These are phyloP conservation scores for Solanum arcanum DNA, from an alignment of 257 asterid genomes.

Conservation along the genomic window DNA sequence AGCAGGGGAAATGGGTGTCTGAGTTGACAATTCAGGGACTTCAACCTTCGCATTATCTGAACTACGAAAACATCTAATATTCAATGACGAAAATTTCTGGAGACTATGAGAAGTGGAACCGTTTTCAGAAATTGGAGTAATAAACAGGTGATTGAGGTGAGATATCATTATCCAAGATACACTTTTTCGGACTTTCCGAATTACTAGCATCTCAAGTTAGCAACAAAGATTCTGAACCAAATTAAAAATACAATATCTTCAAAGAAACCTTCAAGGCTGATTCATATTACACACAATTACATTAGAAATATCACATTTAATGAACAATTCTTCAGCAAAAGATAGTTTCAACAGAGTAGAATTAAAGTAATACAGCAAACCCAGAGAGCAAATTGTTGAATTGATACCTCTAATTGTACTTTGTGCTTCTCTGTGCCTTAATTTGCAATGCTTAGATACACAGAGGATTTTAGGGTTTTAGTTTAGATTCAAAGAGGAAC, in stretches of 20 bases:
- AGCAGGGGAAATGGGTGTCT: not conserved
- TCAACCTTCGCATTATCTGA: slow-evolving; percentile 2
- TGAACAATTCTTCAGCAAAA: not conserved
- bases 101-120: slow-evolving; percentile 5
- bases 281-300: not conserved
- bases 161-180: slow-evolving; percentile 20
- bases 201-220: slow-evolving; percentile 14
- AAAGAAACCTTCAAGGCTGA: not conserved
- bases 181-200: slow-evolving; percentile 12
- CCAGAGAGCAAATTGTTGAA: not conserved
- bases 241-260: not conserved
- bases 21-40: slow-evolving; percentile 16
- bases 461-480: not conserved
- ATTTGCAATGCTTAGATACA: not conserved
- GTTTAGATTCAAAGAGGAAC: not conserved
- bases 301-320: not conserved
- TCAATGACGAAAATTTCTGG: slow-evolving; percentile 5
- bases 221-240: not conserved
- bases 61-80: slow-evolving; percentile 13
- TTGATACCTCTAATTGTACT: not conserved
- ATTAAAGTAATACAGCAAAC: not conserved
- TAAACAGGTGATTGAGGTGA: slow-evolving; percentile 13
- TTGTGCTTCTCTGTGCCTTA: not conserved
- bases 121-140: slow-evolving; percentile 1
- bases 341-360: not conserved